Evolutionary conservation across 2,329 filamentous ascomycete genomes (phyloP).

Genomic region (Aspergillus amoenus): DNA sequence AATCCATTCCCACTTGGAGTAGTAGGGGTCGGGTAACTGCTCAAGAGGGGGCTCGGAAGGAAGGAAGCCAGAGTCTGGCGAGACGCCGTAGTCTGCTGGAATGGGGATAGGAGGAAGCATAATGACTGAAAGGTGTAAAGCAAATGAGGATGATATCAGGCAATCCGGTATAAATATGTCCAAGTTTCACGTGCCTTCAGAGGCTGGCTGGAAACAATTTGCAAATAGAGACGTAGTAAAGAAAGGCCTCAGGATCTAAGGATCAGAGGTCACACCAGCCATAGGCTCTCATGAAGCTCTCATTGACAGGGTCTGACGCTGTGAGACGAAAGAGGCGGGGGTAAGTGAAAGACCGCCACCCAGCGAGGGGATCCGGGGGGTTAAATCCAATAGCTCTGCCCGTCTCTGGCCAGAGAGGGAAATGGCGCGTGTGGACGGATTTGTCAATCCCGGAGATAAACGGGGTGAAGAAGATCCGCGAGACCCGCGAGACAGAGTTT

Average conservation of each 20-base stretch:
- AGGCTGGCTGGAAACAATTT: too few relatives aligned
- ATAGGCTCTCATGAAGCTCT: neutral
- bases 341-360: neutral
- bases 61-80: slow-evolving; percentile 74
- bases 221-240: neutral
- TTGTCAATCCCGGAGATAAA: slow-evolving; percentile 1
- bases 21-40: slow-evolving; percentile 82
- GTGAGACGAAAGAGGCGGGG: neutral
- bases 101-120: slow-evolving; percentile 49
- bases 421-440: neutral
- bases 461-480: neutral
- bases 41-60: slow-evolving; percentile 77
- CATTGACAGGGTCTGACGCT: slow-evolving; percentile 3
- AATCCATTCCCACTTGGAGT: slow-evolving; percentile 90
- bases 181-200: neutral
- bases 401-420: neutral
- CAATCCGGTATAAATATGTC: neutral
- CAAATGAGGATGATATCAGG: neutral
- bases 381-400: slow-evolving; percentile 10
- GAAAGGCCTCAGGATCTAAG: neutral
- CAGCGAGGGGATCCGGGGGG: neutral
- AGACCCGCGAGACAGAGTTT: neutral
- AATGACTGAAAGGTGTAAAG: neutral
- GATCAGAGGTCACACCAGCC: neutral
- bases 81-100: slow-evolving; percentile 71